Evolutionary conservation across 352 stramenopile genomes (phyloP).

Genomic region (Halophytophthora batemanensis): DNA sequence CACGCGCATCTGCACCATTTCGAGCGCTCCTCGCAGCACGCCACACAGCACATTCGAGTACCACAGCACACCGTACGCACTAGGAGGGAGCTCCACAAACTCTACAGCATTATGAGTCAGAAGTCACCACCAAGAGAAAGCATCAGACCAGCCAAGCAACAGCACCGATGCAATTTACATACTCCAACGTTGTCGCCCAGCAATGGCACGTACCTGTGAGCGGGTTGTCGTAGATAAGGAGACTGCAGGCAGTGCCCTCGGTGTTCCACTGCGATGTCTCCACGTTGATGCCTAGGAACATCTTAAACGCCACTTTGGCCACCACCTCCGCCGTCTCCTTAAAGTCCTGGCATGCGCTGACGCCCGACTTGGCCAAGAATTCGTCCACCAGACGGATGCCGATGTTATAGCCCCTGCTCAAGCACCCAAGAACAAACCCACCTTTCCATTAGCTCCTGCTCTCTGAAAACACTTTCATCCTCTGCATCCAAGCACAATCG

Average conservation of each 20-base stretch:
- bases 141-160: not conserved
- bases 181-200: not conserved
- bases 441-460: not conserved
- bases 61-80: conserved; percentile 88
- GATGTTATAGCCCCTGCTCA: conserved; percentile 93
- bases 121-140: not conserved
- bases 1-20: conserved; percentile 93
- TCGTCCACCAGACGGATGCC: conserved; percentile 97
- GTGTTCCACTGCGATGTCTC: conserved; percentile 91
- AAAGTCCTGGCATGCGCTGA: conserved; percentile 84
- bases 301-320: conserved; percentile 96
- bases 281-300: conserved; percentile 96
- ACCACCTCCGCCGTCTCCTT: conserved; percentile 94
- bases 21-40: conserved; percentile 93
- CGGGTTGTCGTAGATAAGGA: conserved; percentile 96
- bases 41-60: conserved; percentile 98
- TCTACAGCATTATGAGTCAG: conserved; percentile 34
- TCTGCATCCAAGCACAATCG: conserved; percentile 2
- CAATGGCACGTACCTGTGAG: conserved; percentile 53
- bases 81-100: conserved; percentile 88
- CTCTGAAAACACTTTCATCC: not conserved
- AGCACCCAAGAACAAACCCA: not conserved
- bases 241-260: conserved; percentile 86
- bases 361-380: conserved; percentile 95
- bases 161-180: not conserved